Evolutionary conservation across 2,329 filamentous ascomycete species (phyloP).

Genomic region (Aspergillus sp.): DNA sequence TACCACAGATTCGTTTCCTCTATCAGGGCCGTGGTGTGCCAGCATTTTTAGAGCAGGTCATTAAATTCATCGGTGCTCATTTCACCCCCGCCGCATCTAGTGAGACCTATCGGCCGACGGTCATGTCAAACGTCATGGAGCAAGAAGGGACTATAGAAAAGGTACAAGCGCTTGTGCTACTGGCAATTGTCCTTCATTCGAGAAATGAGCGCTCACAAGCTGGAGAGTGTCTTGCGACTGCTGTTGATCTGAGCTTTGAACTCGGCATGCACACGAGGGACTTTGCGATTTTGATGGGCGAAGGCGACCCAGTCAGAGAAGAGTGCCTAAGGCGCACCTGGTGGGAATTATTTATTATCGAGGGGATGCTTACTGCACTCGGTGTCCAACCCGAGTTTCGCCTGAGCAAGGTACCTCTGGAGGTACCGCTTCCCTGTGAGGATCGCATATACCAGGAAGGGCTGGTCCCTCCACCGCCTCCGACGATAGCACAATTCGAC

Average conservation of each 20-base stretch:
- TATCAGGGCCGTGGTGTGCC: slow-evolving; percentile 45
- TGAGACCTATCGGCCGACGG: slow-evolving; percentile 47
- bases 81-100: slow-evolving; percentile 54
- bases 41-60: slow-evolving; percentile 56
- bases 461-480: slow-evolving; percentile 62
- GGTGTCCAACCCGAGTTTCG: slow-evolving; percentile 56
- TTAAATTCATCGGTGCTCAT: slow-evolving; percentile 62
- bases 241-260: slow-evolving; percentile 73
- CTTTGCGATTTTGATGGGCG: slow-evolving; percentile 68
- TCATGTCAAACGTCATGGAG: slow-evolving; percentile 37
- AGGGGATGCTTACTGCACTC: slow-evolving; percentile 82
- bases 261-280: slow-evolving; percentile 74
- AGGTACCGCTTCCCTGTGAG: slow-evolving; percentile 79
- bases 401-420: slow-evolving; percentile 69
- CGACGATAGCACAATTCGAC: slow-evolving; percentile 75
- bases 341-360: slow-evolving; percentile 85
- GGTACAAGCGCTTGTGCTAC: slow-evolving; percentile 77
- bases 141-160: slow-evolving; percentile 61
- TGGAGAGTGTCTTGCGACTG: slow-evolving; percentile 67
- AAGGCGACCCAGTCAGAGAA: slow-evolving; percentile 69
- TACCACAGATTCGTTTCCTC: slow-evolving; percentile 53
- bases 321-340: slow-evolving; percentile 88
- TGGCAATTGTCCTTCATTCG: slow-evolving; percentile 78
- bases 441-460: slow-evolving; percentile 64
- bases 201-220: slow-evolving; percentile 73